phyloP scores from a whole-genome alignment of 2,329 filamentous ascomycete genomes.

The Colletotrichum navitas region DNA sequence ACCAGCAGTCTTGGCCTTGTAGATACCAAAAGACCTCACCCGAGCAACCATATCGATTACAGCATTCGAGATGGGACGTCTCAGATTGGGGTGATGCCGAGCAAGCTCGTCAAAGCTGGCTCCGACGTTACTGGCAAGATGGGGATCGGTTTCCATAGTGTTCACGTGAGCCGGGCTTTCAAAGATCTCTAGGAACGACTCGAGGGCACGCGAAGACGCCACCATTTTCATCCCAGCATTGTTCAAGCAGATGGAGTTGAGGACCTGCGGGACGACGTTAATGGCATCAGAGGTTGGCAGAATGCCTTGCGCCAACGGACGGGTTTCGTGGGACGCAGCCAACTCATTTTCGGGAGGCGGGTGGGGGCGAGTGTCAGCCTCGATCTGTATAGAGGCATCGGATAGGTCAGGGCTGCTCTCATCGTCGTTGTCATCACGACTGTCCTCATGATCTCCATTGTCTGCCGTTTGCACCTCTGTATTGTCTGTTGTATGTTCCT shows the following conservation, averaged over 20 bases:
- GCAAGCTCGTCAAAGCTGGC: constrained; percentile 93
- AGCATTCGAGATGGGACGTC: constrained; percentile 84
- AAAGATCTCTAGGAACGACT: constrained; percentile 95
- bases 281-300: constrained; percentile 92
- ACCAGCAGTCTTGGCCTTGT: constrained; percentile 75
- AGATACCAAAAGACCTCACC: constrained; percentile 79
- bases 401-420: constrained; percentile 55
- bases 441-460: constrained; percentile 42
- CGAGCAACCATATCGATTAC: constrained; percentile 90
- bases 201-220: constrained; percentile 82
- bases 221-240: constrained; percentile 89
- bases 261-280: constrained; percentile 84
- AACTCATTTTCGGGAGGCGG: constrained; percentile 66
- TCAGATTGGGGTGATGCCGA: constrained; percentile 89
- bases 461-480: not conserved
- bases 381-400: constrained; percentile 54
- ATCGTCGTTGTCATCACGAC: constrained; percentile 48
- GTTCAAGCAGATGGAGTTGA: constrained; percentile 95
- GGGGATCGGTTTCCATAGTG: constrained; percentile 80
- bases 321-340: constrained; percentile 41
- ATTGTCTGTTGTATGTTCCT: constrained; percentile 43
- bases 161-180: constrained; percentile 91
- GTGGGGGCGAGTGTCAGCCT: constrained; percentile 59
- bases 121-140: constrained; percentile 80
- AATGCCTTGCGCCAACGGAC: constrained; percentile 76